Evolutionary conservation across 257 asterid species (phyloP), one percentile per base, ranked within the genome.

Genomic region (Solanum infundibuliforme): DNA sequence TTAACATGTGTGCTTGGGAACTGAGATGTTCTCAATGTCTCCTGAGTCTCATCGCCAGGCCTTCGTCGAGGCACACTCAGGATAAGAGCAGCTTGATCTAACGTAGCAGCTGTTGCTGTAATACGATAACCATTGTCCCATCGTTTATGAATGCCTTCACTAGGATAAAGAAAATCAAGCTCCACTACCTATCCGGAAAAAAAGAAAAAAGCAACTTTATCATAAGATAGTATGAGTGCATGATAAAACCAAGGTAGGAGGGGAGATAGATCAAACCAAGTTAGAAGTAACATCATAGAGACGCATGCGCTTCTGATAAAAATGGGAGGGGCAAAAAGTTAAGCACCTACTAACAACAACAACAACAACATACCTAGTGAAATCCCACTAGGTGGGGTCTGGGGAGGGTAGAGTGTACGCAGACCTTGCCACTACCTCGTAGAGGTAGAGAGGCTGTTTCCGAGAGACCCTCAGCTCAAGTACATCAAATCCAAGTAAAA

Each of bases 21-120:
- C 89, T 87, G 92, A 85, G 93, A 87, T 62, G 94, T 92, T 3
- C 93, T 88, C 43, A 92, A 85, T 31, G 94, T 92, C 87, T 92
- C 94, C 83, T 92, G 94, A 58, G 93, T 90, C 87, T 92, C 94
- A 87, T 90, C 90, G 4, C 79, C 60, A 69, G 89, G 85, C 68
- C 68, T 92, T 86, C 88, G 87, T 62, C 89, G 88, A n/a, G 94
- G 93, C 43, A 92, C 83, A 87, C 94, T 92, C 88, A 92, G 88
- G 83, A 90, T 89, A 87, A 90, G 89, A 84, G 94, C 94, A 82
- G 92, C 91, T 88, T 92, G 94, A 87, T 92, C 94, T 82, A 46
- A 34, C 6, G 94, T 92, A 52, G 93, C 92, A 82, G 94, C 93
- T 12, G 92, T 89, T 21, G 93, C 88, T 12, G 93, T 89, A 77